Base-by-base conservation (phyloP, 2,329 filamentous ascomycete species). In the Diplodia seriata region DNA sequence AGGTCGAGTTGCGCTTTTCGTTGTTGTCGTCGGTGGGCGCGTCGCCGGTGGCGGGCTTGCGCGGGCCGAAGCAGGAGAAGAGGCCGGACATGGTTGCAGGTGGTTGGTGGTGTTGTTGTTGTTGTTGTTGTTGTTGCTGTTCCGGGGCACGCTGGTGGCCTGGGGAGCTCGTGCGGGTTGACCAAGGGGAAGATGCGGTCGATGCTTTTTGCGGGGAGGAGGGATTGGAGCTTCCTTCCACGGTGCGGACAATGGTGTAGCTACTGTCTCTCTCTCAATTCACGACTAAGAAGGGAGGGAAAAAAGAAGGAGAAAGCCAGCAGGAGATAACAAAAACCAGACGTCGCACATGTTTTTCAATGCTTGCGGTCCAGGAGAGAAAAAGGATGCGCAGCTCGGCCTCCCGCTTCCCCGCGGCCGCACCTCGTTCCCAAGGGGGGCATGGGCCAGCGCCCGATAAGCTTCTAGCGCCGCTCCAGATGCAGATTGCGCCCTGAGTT, bases 401-500 rank as follows among this genome's bases (percentile, higher is more conserved):
- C 26, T 40, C 36, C 55, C 55, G 55, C 55, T 43, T 59, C 54
- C 54, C 54, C 54, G 54, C 54, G 54, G 54, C 54, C 29, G 14
- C 23, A 53, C 50, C 14, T 47, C 38, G 15, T 18, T 43, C 18
- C 11, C 18, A 20, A 47, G 43, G 43, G 18, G 33, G 54, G 54
- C 54, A 56, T 23, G 33, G 54, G 31, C 54, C 54, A 56, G 31
- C 54, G 18, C 36, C 53, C 55, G 55, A 59, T 43, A 43, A 43
- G 55, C 55, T 59, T 59, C 40, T 59, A 59, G 55, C 55, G 55
- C 33, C 8, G 2, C 14, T 40, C 54, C 12, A 23, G 36, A 36
- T 57, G 55, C 55, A 23, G 55, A 40, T 59, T 59, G 55, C 55
- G 38, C 55, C 55, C 55, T 43, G 55, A 59, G n/a, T 59, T 59